Evolutionary conservation across 2,329 filamentous ascomycete species (phyloP).

Genomic region (Cordyceps militaris): DNA sequence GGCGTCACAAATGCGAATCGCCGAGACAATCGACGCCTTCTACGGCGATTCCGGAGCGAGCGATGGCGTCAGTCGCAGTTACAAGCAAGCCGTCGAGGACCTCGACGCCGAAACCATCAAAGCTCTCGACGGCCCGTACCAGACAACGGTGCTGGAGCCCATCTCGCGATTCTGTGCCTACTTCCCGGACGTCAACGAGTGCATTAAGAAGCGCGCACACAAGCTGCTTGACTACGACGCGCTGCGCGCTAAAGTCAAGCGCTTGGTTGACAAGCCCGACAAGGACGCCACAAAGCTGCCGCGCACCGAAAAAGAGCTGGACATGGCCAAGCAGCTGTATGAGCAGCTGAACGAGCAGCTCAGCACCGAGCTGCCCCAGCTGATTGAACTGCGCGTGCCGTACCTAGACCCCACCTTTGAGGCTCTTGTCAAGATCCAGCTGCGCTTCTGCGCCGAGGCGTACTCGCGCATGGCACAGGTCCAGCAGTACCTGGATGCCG

Average conservation of each 20-base stretch:
- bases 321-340: slow-evolving; percentile 88
- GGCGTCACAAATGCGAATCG: slow-evolving; percentile 97
- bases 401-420: slow-evolving; percentile 97
- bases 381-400: slow-evolving; percentile 93
- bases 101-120: slow-evolving; percentile 98
- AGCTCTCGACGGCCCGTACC: slow-evolving; percentile 90
- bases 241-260: slow-evolving; percentile 92
- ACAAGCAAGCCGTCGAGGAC: slow-evolving; percentile 97
- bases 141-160: slow-evolving; percentile 88
- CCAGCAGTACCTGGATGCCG: slow-evolving; percentile 93
- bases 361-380: slow-evolving; percentile 82
- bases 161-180: slow-evolving; percentile 96
- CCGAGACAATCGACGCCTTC: slow-evolving; percentile 98
- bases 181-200: slow-evolving; percentile 98
- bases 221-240: slow-evolving; percentile 98
- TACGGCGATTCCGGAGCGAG: slow-evolving; percentile 93
- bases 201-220: slow-evolving; percentile 98
- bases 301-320: slow-evolving; percentile 90
- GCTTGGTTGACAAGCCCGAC: slow-evolving; percentile 94
- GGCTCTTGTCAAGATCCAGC: slow-evolving; percentile 95
- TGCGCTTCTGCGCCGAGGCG: slow-evolving; percentile 95
- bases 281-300: slow-evolving; percentile 97
- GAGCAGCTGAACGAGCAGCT: slow-evolving; percentile 97
- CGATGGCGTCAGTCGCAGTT: slow-evolving; percentile 91
- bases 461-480: slow-evolving; percentile 98